phyloP scores from a whole-genome alignment of 1,139 yeast genomes.

The Hansenula lynferdii region DNA sequence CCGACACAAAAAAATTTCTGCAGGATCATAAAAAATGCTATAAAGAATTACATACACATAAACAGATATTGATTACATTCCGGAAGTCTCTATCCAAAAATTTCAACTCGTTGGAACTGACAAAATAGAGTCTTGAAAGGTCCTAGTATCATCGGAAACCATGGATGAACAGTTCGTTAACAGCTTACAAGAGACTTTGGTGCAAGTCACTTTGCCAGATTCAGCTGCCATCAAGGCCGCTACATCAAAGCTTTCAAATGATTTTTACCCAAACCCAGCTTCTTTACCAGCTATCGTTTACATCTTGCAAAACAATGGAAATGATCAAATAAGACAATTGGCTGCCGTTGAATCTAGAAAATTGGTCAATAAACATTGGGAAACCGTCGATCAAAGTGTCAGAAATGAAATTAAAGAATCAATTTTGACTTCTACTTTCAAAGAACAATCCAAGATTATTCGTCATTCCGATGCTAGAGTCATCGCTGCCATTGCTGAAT shows the following conservation, averaged over 20 bases:
- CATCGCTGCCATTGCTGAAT: conserved; percentile 77
- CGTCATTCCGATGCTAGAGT: conserved; percentile 91
- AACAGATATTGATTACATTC: too few relatives aligned
- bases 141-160: too few relatives aligned
- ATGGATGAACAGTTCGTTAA: conserved; percentile 72
- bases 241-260: conserved; percentile 65
- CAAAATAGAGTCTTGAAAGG: too few relatives aligned
- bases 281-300: conserved; percentile 82
- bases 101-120: too few relatives aligned
- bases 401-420: conserved; percentile 63
- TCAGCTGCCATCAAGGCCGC: conserved; percentile 80
- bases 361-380: conserved; percentile 73
- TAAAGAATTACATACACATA: too few relatives aligned
- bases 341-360: conserved; percentile 97
- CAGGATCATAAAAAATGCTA: not conserved
- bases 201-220: conserved; percentile 72
- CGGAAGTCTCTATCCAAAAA: too few relatives aligned
- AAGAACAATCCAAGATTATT: conserved; percentile 59
- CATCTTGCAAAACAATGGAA: conserved; percentile 63
- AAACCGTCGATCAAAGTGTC: conserved; percentile 42
- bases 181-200: conserved; percentile 73
- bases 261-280: conserved; percentile 65
- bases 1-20: conserved; percentile 1
- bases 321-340: conserved; percentile 64
- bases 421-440: conserved; percentile 65